Conservation (phyloP, 345 rosid genomes). For the Salix arbutifolia region DNA sequence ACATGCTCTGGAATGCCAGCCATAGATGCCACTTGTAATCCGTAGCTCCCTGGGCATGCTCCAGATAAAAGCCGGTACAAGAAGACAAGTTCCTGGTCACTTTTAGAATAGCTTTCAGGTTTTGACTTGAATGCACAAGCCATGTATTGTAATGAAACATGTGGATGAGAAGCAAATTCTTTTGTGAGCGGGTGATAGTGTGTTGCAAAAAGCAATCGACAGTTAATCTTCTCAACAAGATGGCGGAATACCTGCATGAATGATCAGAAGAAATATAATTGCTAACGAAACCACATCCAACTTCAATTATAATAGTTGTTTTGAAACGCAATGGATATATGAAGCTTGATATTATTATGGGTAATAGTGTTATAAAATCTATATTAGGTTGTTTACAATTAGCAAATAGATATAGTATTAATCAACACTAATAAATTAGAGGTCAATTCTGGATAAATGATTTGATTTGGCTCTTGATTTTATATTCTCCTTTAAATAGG, state of each 20-base stretch:
- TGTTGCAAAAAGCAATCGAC: slow-evolving; percentile 84
- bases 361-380: too few relatives aligned
- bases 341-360: too few relatives aligned
- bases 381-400: too few relatives aligned
- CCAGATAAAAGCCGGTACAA: slow-evolving; percentile 71
- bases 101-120: slow-evolving; percentile 22
- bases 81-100: slow-evolving; percentile 58
- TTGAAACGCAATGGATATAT: too few relatives aligned
- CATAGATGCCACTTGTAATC: slow-evolving; percentile 83
- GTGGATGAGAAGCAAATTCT: slow-evolving; percentile 88
- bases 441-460: too few relatives aligned
- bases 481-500: too few relatives aligned
- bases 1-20: slow-evolving; percentile 82
- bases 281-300: not conserved
- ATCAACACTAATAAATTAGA: too few relatives aligned
- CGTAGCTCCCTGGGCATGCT: slow-evolving; percentile 92
- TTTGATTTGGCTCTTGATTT: too few relatives aligned
- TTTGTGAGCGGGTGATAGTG: slow-evolving; percentile 93
- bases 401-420: too few relatives aligned
- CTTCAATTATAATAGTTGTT: not conserved
- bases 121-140: slow-evolving; percentile 60
- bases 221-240: slow-evolving; percentile 82
- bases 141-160: slow-evolving; percentile 78
- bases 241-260: slow-evolving; percentile 72
- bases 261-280: not conserved